phyloP scores from a whole-genome alignment of 306 rosid species.

The Fragaria nilgerrensis region DNA sequence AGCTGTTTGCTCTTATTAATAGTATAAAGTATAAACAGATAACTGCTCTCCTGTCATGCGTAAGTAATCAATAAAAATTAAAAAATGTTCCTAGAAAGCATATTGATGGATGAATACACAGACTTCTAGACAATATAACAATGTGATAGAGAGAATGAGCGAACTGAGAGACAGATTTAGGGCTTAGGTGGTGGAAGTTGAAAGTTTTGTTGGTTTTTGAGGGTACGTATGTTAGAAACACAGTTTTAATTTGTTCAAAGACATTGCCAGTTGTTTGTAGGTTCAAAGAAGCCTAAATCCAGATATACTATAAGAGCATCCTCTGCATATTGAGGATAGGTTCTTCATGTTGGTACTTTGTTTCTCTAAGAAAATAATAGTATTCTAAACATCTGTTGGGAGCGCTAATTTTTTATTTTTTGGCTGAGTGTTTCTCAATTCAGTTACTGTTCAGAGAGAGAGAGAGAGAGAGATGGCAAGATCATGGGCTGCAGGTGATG shows the following conservation, averaged over 20 bases:
- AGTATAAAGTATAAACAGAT: not conserved
- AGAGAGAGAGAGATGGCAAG: constrained; percentile 33
- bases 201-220: not conserved
- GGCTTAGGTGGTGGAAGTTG: not conserved
- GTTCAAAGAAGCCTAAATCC: too few species aligned
- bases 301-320: too few species aligned
- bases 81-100: not conserved
- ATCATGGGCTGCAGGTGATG: constrained; percentile 14
- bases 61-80: not conserved
- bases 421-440: too few species aligned
- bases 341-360: too few species aligned
- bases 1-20: not conserved
- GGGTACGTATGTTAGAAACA: not conserved
- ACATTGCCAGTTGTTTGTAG: not conserved
- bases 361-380: not conserved
- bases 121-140: not conserved
- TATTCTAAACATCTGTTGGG: not conserved
- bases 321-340: too few species aligned
- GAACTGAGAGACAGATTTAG: not conserved
- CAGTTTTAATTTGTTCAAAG: not conserved
- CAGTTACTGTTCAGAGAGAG: not conserved
- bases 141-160: not conserved
- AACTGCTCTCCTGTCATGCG: not conserved
- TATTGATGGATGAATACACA: not conserved
- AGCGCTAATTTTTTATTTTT: not conserved